Evolutionary conservation across 1,139 yeast genomes (phyloP).

Genomic region (Yamadazyma conglobata): DNA sequence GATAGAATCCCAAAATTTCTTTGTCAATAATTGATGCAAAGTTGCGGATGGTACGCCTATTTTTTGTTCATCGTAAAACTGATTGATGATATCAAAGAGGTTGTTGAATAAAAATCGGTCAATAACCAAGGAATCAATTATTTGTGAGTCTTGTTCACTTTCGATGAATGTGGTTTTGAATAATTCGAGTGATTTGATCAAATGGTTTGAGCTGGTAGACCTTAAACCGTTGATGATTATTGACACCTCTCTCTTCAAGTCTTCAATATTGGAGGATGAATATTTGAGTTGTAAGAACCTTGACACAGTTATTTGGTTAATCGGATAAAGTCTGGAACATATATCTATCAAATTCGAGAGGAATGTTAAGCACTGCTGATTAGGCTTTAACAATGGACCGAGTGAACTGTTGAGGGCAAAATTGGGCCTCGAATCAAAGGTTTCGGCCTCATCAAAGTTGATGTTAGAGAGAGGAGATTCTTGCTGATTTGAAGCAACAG

Average conservation of each 20-base stretch:
- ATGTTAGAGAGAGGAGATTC: slow-evolving; percentile 4
- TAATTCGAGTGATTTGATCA: slow-evolving; percentile 21
- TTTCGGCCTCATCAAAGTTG: slow-evolving; percentile 4
- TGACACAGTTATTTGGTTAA: slow-evolving; percentile 37
- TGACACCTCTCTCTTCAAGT: slow-evolving; percentile 23
- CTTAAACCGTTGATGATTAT: slow-evolving; percentile 31
- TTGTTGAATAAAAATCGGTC: slow-evolving; percentile 38
- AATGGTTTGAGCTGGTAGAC: slow-evolving; percentile 29
- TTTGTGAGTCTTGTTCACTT: slow-evolving; percentile 18
- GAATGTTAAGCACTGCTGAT: slow-evolving; percentile 17
- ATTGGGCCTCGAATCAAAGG: slow-evolving; percentile 8
- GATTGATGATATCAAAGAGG: slow-evolving; percentile 29
- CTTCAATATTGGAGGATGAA: slow-evolving; percentile 15
- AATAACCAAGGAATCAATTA: slow-evolving; percentile 31
- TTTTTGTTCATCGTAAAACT: slow-evolving; percentile 16
- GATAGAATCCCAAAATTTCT: slow-evolving; percentile 54
- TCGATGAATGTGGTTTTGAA: slow-evolving; percentile 26
- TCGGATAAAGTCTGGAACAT: slow-evolving; percentile 41
- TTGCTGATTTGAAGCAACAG: slow-evolving; percentile 9
- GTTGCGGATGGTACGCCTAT: slow-evolving; percentile 17
- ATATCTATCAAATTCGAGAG: slow-evolving; percentile 30
- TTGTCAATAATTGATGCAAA: slow-evolving; percentile 21
- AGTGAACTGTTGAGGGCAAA: slow-evolving; percentile 9
- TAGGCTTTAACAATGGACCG: slow-evolving; percentile 20
- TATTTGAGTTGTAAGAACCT: slow-evolving; percentile 33